These are phyloP conservation scores for Boletus insuetus DNA, from an alignment of 768 basidiomycete species.

Conservation along the genomic window DNA sequence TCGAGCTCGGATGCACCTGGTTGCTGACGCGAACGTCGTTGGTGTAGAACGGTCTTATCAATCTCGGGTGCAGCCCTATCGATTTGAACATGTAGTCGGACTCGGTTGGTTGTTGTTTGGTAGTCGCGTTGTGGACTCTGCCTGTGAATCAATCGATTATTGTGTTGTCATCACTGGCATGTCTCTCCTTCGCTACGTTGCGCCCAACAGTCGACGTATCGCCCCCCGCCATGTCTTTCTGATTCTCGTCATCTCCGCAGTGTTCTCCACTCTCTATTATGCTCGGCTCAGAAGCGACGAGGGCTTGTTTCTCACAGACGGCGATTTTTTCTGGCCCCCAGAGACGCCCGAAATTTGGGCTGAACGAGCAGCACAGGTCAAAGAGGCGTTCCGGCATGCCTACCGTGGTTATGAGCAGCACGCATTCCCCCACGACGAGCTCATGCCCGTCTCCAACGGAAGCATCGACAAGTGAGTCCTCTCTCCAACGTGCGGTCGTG, in stretches of 20 bases:
- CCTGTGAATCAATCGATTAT: too few relatives aligned
- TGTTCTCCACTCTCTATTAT: constrained; percentile 19
- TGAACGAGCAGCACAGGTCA: constrained; percentile 53
- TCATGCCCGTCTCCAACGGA: constrained; percentile 48
- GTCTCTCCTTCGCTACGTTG: neutral
- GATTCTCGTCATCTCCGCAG: constrained; percentile 3
- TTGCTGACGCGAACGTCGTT: neutral
- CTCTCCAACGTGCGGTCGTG: too few relatives aligned
- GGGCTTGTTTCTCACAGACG: neutral
- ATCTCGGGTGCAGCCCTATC: constrained; percentile 18
- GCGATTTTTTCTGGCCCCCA: neutral
- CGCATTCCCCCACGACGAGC: constrained; percentile 63
- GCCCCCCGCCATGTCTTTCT: constrained; percentile 19
- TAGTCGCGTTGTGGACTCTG: neutral
- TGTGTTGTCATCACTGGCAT: too few relatives aligned
- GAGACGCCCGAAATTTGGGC: constrained; percentile 42
- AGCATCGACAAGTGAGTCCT: constrained; percentile 49
- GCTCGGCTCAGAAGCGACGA: constrained; percentile 1
- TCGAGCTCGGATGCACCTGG: neutral
- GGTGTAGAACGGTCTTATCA: constrained; percentile 8
- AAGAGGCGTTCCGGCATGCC: constrained; percentile 60
- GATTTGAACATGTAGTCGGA: neutral
- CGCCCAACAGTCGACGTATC: constrained; percentile 7
- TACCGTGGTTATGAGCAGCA: constrained; percentile 63
- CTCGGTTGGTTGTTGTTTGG: neutral